Evolutionary conservation across 2,329 filamentous ascomycete genomes (phyloP).

Genomic region (Biscogniauxia mediterranea): DNA sequence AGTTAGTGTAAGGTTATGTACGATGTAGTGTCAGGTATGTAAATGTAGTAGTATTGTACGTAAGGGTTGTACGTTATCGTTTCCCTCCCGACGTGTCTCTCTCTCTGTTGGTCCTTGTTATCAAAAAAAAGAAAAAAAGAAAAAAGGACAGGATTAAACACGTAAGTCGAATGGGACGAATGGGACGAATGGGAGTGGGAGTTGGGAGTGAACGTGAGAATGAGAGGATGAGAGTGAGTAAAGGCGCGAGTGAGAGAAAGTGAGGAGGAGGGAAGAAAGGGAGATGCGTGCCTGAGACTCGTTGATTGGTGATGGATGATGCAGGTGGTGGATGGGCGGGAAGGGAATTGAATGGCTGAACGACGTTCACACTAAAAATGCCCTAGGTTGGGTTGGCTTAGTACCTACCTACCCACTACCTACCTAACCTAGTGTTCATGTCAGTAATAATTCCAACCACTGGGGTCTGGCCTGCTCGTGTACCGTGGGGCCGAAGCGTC

Average conservation of each 20-base stretch:
- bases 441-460: neutral
- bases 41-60: neutral
- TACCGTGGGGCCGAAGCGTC: too few relatives aligned
- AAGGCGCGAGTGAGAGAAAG: neutral
- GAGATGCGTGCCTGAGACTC: neutral
- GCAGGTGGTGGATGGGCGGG: neutral
- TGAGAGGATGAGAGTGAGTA: conserved; percentile 2
- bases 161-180: neutral
- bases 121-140: neutral
- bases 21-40: too few relatives aligned
- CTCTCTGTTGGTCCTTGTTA: neutral
- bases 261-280: neutral
- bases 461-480: neutral
- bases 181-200: neutral
- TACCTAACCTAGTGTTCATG: too few relatives aligned
- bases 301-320: neutral
- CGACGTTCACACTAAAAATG: neutral
- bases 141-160: neutral
- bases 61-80: neutral
- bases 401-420: too few relatives aligned
- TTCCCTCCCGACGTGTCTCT: neutral
- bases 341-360: neutral
- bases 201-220: conserved; percentile 2
- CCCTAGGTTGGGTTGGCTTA: neutral
- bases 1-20: too few relatives aligned